Evolutionary conservation across 371 early-diverging fungal species (phyloP).

Genomic region (Mortierella polycephala): DNA sequence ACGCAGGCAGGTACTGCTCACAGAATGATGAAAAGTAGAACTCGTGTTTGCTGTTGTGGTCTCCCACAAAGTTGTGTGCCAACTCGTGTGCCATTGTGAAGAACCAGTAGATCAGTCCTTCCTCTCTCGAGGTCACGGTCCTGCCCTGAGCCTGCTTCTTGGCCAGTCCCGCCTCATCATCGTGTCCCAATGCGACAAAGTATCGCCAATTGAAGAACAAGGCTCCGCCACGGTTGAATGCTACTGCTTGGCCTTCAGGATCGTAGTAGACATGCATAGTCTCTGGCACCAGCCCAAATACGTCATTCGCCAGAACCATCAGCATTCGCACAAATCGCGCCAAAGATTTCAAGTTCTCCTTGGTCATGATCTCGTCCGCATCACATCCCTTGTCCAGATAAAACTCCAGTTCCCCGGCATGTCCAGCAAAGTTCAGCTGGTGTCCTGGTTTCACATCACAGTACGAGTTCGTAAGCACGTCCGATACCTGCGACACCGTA

Average conservation of each 20-base stretch:
- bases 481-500: conserved; percentile 28
- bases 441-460: conserved; percentile 69
- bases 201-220: conserved; percentile 89
- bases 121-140: conserved; percentile 56
- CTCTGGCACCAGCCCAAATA: conserved; percentile 69
- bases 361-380: conserved; percentile 55
- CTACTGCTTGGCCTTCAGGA: conserved; percentile 73
- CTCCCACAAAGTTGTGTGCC: conserved; percentile 84
- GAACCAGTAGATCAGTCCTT: conserved; percentile 85
- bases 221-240: conserved; percentile 82
- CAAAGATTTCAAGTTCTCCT: conserved; percentile 60
- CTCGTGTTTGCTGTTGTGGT: conserved; percentile 65
- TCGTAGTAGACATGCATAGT: conserved; percentile 86
- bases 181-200: conserved; percentile 77
- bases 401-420: conserved; percentile 62
- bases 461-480: conserved; percentile 54
- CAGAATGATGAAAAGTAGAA: conserved; percentile 84
- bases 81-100: conserved; percentile 91
- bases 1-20: conserved; percentile 71
- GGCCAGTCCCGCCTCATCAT: conserved; percentile 26
- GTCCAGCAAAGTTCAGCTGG: conserved; percentile 62
- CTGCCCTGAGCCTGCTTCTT: conserved; percentile 19
- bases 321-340: conserved; percentile 67
- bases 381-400: conserved; percentile 63
- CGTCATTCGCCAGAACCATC: conserved; percentile 61